Evolutionary conservation across 2,329 filamentous ascomycete species (phyloP), one percentile per base, ranked within the genome.

Genomic region (Scedosporium apiospermum): DNA sequence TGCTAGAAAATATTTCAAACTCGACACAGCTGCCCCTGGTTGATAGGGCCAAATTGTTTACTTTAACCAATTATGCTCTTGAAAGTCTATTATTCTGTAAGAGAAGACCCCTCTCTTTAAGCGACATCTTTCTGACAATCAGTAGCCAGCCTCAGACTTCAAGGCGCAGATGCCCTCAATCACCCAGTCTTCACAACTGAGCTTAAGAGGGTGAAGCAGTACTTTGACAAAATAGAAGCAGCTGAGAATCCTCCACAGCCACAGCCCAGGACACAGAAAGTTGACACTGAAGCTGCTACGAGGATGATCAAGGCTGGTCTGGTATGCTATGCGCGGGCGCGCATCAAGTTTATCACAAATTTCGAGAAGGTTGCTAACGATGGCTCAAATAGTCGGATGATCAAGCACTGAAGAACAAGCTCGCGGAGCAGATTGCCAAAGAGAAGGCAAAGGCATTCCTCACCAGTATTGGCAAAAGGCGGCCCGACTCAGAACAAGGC

Each of bases 31-130:
- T 98, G 30, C 93, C 93, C 1, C 81, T 98, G n/a, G 82, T 99
- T 65, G 93, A 98, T 78, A 93, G 91, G 77, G 92, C 95, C 6
- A 97, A 98, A 77, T 86, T 97, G 64, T 91, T 96, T 72, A 88
- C 95, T n/a, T 80, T 96, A 21, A 82, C 88, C 60, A 89, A 91
- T 18, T 99, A 98, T 73, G 84, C 93, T 0, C 88, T 99, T 66
- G 93, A 98, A 71, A 96, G 93, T 0, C 78, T 96, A 9, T 78
- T 99, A 6, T 98, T 96, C 75, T 89, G 90, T 92, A 76, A 66
- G 84, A 41, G 58, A 1, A 3, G 10, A 51, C 18, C 12, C 3
- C 3, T 38, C 6, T 12, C 5, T 41, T 38, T 53, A 26, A 53
- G 12, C 16, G 12, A 14, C 60, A 10, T 49, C 21, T 16, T 51